phyloP scores from a whole-genome alignment of 768 basidiomycete genomes.

The Aureoboletus auriporus region DNA sequence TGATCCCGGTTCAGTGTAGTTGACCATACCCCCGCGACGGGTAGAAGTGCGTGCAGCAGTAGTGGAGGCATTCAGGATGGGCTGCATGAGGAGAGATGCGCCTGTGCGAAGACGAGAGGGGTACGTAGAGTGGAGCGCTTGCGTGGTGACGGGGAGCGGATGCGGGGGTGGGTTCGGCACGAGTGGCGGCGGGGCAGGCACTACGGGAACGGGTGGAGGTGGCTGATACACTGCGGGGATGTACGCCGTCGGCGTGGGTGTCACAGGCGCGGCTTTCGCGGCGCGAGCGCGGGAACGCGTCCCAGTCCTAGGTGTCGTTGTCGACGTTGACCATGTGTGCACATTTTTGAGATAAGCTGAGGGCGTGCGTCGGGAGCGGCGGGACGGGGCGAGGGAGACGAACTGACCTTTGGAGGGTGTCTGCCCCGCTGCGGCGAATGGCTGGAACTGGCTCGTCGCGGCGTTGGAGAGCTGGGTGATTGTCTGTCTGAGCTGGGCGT shows the following conservation, averaged over 20 bases:
- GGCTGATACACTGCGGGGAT: conserved; percentile 37
- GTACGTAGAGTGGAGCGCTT: conserved; percentile 81
- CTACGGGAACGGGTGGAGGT: conserved; percentile 26
- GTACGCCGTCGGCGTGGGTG: conserved; percentile 31
- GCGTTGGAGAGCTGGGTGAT: conserved; percentile 49
- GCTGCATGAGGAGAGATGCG: conserved; percentile 86
- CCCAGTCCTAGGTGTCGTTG: conserved; percentile 42
- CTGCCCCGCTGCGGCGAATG: conserved; percentile 29
- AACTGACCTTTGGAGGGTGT: conserved; percentile 27
- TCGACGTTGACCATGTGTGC: conserved; percentile 61
- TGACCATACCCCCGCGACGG: conserved; percentile 67
- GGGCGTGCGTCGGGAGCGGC: conserved; percentile 13
- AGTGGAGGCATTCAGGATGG: conserved; percentile 50
- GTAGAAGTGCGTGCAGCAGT: conserved; percentile 44
- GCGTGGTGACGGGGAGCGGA: conserved; percentile 56
- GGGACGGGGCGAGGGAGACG: background rate
- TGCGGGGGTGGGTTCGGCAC: conserved; percentile 50
- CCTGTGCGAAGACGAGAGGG: conserved; percentile 90
- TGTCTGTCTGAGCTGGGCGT: conserved; percentile 60
- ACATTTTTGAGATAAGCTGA: conserved; percentile 66
- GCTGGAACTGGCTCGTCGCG: conserved; percentile 33
- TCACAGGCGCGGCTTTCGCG: conserved; percentile 38
- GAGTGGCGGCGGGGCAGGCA: conserved; percentile 25
- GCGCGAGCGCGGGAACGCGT: conserved; percentile 39
- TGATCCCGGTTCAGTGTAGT: conserved; percentile 84